These are phyloP conservation scores for Metrosideros polymorpha DNA, from an alignment of 441 rosid genomes.

Conservation along the genomic window DNA sequence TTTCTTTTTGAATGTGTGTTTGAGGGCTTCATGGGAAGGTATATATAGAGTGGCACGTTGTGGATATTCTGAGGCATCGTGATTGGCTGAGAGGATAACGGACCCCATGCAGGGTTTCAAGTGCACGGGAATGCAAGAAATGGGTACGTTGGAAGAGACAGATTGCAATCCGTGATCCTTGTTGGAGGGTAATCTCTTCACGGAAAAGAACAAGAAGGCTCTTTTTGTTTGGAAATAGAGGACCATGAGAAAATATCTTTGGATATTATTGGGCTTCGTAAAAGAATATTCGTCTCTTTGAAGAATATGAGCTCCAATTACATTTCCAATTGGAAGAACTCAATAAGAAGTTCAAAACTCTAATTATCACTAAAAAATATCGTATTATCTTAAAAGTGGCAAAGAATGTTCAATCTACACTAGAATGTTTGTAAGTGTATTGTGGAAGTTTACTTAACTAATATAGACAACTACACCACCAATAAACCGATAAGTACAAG, in stretches of 20 bases:
- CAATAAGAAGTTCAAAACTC: neutral
- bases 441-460: neutral
- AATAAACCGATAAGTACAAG: neutral
- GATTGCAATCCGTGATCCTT: slow-evolving; percentile 3
- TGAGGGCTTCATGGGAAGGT: neutral
- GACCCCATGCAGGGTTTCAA: slow-evolving; percentile 4
- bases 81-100: neutral
- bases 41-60: neutral
- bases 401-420: neutral
- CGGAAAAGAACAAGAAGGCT: slow-evolving; percentile 8
- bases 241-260: neutral
- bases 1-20: neutral
- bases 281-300: neutral
- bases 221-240: slow-evolving; percentile 12
- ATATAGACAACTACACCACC: neutral
- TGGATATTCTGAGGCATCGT: slow-evolving; percentile 14
- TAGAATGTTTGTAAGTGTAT: neutral
- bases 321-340: neutral
- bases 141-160: slow-evolving; percentile 11
- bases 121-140: neutral
- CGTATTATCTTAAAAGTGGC: neutral
- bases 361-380: neutral
- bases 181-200: slow-evolving; percentile 1
- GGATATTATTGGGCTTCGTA: neutral
- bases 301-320: neutral